Conservation (phyloP, 2,329 filamentous ascomycete species). For the Ophiocordyceps camponoti-saundersi region DNA sequence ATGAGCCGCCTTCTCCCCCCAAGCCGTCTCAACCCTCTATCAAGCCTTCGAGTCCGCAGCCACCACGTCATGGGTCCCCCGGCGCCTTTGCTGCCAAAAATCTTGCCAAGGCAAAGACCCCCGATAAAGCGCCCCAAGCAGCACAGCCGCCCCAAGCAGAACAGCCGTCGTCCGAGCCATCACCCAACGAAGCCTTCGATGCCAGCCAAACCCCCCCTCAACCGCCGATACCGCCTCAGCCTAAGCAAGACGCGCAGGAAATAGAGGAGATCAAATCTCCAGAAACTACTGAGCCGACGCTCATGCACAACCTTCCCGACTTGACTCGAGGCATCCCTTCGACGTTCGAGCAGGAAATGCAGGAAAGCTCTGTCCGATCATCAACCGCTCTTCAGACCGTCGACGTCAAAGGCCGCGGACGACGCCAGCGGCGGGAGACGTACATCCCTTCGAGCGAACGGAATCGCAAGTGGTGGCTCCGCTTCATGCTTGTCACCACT, state of each 20-base stretch:
- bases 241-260: neutral
- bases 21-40: neutral
- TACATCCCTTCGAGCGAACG: constrained; percentile 87
- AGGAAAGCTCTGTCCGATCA: constrained; percentile 19
- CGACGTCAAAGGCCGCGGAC: constrained; percentile 15
- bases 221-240: constrained; percentile 9
- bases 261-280: constrained; percentile 8
- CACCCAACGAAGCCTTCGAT: too few species aligned
- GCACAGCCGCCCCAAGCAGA: neutral
- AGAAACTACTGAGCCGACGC: constrained; percentile 19
- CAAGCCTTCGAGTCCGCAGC: neutral
- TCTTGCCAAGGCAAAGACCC: too few species aligned
- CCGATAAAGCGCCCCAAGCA: neutral
- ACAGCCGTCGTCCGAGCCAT: neutral
- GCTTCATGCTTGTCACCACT: constrained; percentile 52
- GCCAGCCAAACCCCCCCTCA: neutral
- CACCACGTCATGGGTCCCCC: too few species aligned
- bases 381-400: constrained; percentile 16
- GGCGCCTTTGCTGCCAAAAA: too few species aligned
- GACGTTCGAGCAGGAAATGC: constrained; percentile 64
- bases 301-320: constrained; percentile 63
- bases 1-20: constrained; percentile 4
- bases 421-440: constrained; percentile 39
- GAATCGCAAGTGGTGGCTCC: constrained; percentile 59
- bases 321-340: constrained; percentile 90